phyloP scores from a whole-genome alignment of 352 stramenopile genomes.

The Saprolegnia diclina region DNA sequence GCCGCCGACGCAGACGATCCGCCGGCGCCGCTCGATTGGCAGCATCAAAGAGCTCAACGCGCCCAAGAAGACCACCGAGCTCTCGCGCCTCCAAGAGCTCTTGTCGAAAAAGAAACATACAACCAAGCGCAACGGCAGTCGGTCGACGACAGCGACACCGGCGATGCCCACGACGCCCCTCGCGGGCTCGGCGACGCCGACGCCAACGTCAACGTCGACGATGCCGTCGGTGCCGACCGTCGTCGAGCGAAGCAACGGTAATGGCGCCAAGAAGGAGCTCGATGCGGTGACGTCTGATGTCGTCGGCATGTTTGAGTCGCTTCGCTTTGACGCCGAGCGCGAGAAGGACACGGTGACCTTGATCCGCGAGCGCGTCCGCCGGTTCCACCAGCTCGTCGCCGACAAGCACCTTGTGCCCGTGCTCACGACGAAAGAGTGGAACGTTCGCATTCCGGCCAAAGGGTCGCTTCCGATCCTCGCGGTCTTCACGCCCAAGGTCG shows the following conservation, averaged over 20 bases:
- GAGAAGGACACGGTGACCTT: conserved; percentile 77
- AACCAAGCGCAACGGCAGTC: background rate
- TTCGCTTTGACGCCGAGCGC: conserved; percentile 57
- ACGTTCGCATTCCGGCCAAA: conserved; percentile 73
- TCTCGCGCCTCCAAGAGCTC: conserved; percentile 18
- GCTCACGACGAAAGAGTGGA: conserved; percentile 62
- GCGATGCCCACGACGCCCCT: background rate
- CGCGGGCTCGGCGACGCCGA: background rate
- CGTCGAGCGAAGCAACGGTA: background rate
- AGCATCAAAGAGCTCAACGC: conserved; percentile 20
- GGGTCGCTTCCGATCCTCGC: conserved; percentile 70
- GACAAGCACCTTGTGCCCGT: conserved; percentile 69
- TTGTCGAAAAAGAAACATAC: conserved; percentile 8
- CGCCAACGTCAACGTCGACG: background rate
- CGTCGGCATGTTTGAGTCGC: conserved; percentile 40
- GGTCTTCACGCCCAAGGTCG: conserved; percentile 53
- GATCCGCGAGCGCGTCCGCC: conserved; percentile 62
- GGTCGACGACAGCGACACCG: background rate
- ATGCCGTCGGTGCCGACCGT: background rate
- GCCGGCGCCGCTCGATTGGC: conserved; percentile 22
- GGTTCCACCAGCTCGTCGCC: conserved; percentile 54
- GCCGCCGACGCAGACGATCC: background rate
- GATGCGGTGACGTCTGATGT: conserved; percentile 15
- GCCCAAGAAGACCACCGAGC: conserved; percentile 9
- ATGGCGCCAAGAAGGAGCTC: conserved; percentile 1